phyloP scores from a whole-genome alignment of 305 asterid genomes.

The Petunia hybrid region DNA sequence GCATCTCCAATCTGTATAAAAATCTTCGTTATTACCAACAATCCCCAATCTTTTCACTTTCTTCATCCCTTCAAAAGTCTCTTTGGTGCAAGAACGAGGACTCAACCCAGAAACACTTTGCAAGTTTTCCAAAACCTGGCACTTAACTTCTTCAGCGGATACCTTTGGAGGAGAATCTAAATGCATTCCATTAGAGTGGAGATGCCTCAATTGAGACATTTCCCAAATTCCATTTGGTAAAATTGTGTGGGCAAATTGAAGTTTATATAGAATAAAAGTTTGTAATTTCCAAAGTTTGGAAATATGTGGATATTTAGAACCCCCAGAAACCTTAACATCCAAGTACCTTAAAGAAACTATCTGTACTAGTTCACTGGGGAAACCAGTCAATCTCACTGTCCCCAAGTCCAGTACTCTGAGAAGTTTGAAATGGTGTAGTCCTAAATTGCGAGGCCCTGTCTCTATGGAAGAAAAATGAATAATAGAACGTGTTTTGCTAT shows the following conservation, averaged over 20 bases:
- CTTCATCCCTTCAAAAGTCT: neutral
- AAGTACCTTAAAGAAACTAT: neutral
- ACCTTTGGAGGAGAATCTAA: neutral
- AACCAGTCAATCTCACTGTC: neutral
- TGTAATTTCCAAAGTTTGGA: neutral
- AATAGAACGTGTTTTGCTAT: neutral
- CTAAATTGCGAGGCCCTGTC: too few species aligned
- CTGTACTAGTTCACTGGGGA: neutral
- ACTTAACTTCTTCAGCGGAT: neutral
- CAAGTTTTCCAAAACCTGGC: neutral
- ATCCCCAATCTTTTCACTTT: neutral
- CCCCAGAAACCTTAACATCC: neutral
- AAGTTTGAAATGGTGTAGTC: neutral
- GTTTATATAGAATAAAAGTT: neutral
- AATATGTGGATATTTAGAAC: neutral
- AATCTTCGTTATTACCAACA: neutral
- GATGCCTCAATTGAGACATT: constrained; percentile 8
- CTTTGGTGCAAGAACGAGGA: neutral
- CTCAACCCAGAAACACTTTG: constrained; percentile 3
- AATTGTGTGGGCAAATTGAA: neutral
- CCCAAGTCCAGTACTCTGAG: neutral
- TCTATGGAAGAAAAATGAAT: neutral
- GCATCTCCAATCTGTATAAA: neutral
- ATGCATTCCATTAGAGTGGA: neutral
- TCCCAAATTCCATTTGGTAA: neutral